Evolutionary conservation across 495 filamentous ascomycete species (phyloP), one percentile per base, ranked within the genome.

Genomic region (Penicillium cinerascens): DNA sequence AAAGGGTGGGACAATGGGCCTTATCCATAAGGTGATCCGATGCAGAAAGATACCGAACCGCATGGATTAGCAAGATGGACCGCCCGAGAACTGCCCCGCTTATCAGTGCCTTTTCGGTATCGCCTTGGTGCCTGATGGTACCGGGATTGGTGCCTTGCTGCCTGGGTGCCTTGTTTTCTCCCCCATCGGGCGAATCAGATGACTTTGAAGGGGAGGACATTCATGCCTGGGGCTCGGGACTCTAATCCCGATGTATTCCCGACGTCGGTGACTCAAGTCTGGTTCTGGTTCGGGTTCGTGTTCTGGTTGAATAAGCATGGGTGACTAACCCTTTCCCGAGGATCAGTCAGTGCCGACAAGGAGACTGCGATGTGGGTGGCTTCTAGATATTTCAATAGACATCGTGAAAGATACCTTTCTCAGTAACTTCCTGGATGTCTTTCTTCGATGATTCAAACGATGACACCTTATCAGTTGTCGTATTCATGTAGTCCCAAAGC

Each of bases 21-120:
- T 40, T 49, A 10, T 47, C 55, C 56, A 64, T 71, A 49, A 69
- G 67, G 63, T 71, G 69, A 74, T 71, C 68, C 64, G 58, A 66
- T 61, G 56, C 54, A 71, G 68, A 71, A 72, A 63, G 70, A 74
- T 73, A 71, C 71, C 70, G 71, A 74, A 73, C 58, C 65, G 49
- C 55, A 59, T 71, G 61, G 69, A 71, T 73, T 64, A 59, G 51
- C 54, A 64, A 70, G 60, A 72, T 68, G 66, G 70, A 72, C 67
- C 67, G 67, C 61, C 58, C 70, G 65, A 69, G 69, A 71, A 60
- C 56, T 45, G 42, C 40, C 44, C 42, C 45, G 43, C 46, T 49
- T 44, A 20, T 18, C 6, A 10, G n/a, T 39, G n/a, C 37, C 37
- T 18, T 6, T 16, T 39, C n/a, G n/a, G n/a, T n/a, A n/a, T n/a